Base-by-base conservation (phyloP, 371 early-diverging fungal species). In the Chytridium lagenaria region DNA sequence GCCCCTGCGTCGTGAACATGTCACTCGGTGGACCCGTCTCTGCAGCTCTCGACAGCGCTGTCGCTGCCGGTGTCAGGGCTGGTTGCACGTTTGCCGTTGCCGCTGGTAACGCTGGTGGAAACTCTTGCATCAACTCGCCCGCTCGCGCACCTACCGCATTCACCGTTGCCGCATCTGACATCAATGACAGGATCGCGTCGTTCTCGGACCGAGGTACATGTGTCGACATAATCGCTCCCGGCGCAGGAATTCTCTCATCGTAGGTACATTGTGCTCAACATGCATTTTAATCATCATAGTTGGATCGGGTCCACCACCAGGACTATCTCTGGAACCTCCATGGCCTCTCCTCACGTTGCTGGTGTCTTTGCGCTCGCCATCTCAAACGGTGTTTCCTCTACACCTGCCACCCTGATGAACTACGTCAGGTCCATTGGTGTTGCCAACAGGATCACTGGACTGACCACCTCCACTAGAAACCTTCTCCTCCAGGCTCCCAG, bases 241-340 rank as follows among this genome's bases (percentile, higher is more conserved):
- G 78, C 10, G 67, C 40, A 1, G 39, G 26, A 15, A 40, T 78
- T 30, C n/a, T 37, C 10, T 68, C 73, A 34, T 50, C 84, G 23
- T 88, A 75, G 59, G 73, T 88, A 12, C 44, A 7, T 44, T 7
- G 7, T 44, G 7, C 44, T 44, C 7, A 15, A 55, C 26, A 5
- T 55, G 10, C 5, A 55, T 7, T 26, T 16, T 55, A 16, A 26
- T 26, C 55, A 55, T 28, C 7, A 55, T 26, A 55, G 55, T 26
- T 55, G 55, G 55, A 55, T 55, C 55, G 26, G 55, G 10, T 7
- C 16, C 5, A 16, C 31, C 31, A 72, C 76, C 5, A 63, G 19
- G 10, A 31, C 82, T 38, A 82, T 91, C 37, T 90, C 91, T n/a
- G 95, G 95, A 70, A 92, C 95, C 19, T 91, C 91, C 19, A 93